Evolutionary conservation across 2,329 filamentous ascomycete species (phyloP), one percentile per base, ranked within the genome.

Genomic region (Scleromitrula shiraiana): DNA sequence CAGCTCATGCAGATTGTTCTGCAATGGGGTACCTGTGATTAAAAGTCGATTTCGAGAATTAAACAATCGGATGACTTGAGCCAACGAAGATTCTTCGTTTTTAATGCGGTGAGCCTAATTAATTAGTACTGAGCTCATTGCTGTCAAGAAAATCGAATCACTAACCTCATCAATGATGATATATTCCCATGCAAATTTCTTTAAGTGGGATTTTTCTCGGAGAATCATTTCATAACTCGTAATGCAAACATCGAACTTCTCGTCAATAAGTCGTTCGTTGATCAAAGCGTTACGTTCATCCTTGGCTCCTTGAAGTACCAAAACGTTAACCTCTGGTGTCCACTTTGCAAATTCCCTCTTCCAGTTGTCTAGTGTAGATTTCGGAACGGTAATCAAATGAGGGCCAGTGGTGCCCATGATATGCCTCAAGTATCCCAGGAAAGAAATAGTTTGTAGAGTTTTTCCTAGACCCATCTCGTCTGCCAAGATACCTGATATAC

Each of bases 161-260:
- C 55, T 38, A 58, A 63, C 80, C 70, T 98, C 93, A 61, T 98
- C 93, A 55, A 98, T 95, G 58, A 98, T 95, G 67, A 98, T 98
- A 68, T 98, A 98, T 66, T 98, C 91, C 93, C 93, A 98, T 0
- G 93, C 90, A 65, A 98, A 95, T 67, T 97, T 97, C 71, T 93
- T 95, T 57, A 98, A 68, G 58, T 95, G 88, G 1, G 86, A 75
- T 71, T 98, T 97, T 65, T 98, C 93, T 50, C 93, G 82, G 10
- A 98, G 75, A 51, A 98, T 89, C 91, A 98, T 97, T 67, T 98
- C 93, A 70, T 98, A 98, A 66, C 90, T 96, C 12, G 93, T 98
- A 64, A 98, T 87, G 70, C 91, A 96, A 15, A 97, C 91, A 61
- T 98, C 93, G 59, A 98, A 98, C 56, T 95, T 88, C 65, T 96